Evolutionary conservation across 352 stramenopile species (phyloP), one percentile per base, ranked within the genome.

Genomic region (Phytophthora crassamura): DNA sequence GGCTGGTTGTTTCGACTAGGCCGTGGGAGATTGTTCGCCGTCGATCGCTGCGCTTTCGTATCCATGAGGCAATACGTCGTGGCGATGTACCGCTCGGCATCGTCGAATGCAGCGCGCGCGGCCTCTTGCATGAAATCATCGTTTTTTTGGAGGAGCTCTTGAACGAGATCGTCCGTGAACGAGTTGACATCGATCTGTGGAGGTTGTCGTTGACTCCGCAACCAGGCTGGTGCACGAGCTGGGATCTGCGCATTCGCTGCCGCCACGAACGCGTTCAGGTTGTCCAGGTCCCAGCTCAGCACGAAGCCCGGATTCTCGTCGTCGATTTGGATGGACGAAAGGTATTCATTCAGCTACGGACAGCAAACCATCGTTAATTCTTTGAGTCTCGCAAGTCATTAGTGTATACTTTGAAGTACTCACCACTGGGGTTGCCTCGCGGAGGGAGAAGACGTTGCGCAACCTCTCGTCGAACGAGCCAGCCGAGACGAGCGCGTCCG

Each of bases 391-490:
- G 30, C 14, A 32, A 16, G 25, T 15, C 38, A 43, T 43, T 22
- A 34, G 20, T 47, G 42, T 39, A 57, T 25, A 60, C 49, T 41
- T 61, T 66, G 47, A n/a, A 59, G 46, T 20, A 68, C 57, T 73
- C 40, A 73, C 64, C 57, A 64, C 39, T 60, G 64, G 43, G 52
- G 58, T 64, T 73, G 64, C 64, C 32, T 3, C 50, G 38, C 58
- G 47, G 22, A 59, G 36, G 45, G 64, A 64, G 57, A 67, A 63
- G 6, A 64, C 56, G 39, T 72, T 33, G 16, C 45, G 41, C 55
- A 66, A 41, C 45, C 64, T 72, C 64, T 51, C 52, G 48, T 73
- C 51, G 54, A 72, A 67, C 25, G 38, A 63, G 1, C 55, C 57
- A 52, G 22, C 59, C 54, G 66, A 61, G 47, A 32, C 61, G 53